Evolutionary conservation across 257 asterid species (phyloP), one percentile per base, ranked within the genome.

Genomic region (Rehmannia glutinosa): DNA sequence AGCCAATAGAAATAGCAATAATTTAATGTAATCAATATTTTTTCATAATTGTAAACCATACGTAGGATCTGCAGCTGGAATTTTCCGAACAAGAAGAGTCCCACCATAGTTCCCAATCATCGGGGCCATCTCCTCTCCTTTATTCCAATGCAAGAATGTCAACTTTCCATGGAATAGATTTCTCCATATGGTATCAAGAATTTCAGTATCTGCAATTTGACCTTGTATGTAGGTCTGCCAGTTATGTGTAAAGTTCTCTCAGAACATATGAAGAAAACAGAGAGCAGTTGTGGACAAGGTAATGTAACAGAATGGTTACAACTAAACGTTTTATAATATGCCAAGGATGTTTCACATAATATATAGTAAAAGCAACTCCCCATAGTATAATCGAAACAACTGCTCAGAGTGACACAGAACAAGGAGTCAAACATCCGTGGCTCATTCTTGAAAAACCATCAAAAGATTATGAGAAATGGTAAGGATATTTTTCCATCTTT

Each of bases 71-170:
- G 92, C 79, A 42, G 38, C 21, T 21, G 95, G 91, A 70, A 93
- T 71, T 82, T 87, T 93, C 43, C 98, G 82, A 57, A 90, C 97
- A 51, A 93, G 98, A 73, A 90, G 89, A 55, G 97, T 90, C 73
- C 89, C 92, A 38, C 87, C 87, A 69, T 72, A 79, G 49, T 77
- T 19, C 71, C 93, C 91, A 49, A 88, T 62, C 32, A 81, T 69
- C 43, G 98, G 95, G 36, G 84, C 82, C 96, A 87, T 92, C 76
- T 87, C 94, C 75, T 80, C 83, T 70, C 95, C 98, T 80, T 88
- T 88, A 77, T 75, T 81, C 84, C 84, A 84, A 59, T 85, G 95
- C 82, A 85, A 32, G 71, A 66, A 90, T 16, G 99, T 93, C 78
- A 93, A 62, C 71, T 73, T 93, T 53, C 94, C 97, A 68, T 78